Conservation (phyloP, 2,329 filamentous ascomycete genomes). For the Colletotrichum theobromicola region DNA sequence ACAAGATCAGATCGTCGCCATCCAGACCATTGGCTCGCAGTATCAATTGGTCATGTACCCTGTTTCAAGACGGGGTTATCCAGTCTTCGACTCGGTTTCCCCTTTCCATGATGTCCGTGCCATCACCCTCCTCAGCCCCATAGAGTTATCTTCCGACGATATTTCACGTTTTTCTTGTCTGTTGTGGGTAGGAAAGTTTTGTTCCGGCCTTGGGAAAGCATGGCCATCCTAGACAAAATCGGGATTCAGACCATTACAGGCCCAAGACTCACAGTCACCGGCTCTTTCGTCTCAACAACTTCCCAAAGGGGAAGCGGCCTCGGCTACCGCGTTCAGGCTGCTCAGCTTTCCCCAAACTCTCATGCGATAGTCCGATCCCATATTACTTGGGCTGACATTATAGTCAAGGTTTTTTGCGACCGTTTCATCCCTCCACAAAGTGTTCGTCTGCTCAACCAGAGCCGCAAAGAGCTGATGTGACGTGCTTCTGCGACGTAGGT, state of each 20-base stretch:
- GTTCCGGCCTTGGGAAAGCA: neutral
- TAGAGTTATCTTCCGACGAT: constrained; percentile 18
- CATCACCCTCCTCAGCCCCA: neutral
- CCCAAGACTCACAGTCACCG: neutral
- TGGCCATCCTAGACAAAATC: neutral
- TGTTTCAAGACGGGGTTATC: constrained; percentile 19
- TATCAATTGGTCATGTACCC: constrained; percentile 7
- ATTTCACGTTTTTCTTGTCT: constrained; percentile 6
- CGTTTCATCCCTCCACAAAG: constrained; percentile 13
- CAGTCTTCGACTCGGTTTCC: neutral
- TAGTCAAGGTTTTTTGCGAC: neutral
- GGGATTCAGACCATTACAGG: neutral
- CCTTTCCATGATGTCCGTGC: neutral
- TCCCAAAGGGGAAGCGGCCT: neutral
- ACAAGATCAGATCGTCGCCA: neutral
- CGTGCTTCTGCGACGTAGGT: constrained; percentile 3
- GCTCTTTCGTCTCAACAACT: constrained; percentile 6
- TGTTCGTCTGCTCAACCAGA: constrained; percentile 15
- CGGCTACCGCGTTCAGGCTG: neutral
- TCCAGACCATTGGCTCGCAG: neutral
- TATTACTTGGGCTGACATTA: constrained; percentile 4
- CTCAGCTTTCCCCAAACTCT: neutral
- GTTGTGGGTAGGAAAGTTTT: neutral
- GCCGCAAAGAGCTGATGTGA: neutral
- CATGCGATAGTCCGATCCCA: neutral